A percentile compares a stretch with the other conserved stretches of the same genome.
Evolutionary conservation across 352 stramenopile genomes (phyloP).

Genomic region (Globisporangium parvum): DNA sequence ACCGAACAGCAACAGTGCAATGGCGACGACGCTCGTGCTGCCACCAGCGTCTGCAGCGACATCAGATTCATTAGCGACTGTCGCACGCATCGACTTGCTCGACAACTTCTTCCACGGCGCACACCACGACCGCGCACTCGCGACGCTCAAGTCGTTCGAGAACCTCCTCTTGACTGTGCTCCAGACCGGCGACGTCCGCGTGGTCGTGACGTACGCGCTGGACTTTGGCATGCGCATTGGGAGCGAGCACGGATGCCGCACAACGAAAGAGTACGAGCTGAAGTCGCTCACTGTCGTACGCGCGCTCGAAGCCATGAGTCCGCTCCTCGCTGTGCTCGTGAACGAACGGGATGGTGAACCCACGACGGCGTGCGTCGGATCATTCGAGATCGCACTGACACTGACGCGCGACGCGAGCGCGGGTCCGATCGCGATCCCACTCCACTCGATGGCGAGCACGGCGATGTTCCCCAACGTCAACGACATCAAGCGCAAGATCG

Average conservation of each 20-base stretch:
- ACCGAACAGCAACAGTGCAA: neutral
- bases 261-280: constrained; percentile 40
- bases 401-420: constrained; percentile 22
- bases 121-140: constrained; percentile 34
- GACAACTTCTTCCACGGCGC: constrained; percentile 58
- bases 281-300: constrained; percentile 33
- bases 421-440: constrained; percentile 19
- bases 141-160: constrained; percentile 45
- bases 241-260: constrained; percentile 43
- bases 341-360: constrained; percentile 20
- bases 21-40: neutral
- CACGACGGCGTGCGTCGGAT: constrained; percentile 20
- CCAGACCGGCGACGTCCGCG: constrained; percentile 40
- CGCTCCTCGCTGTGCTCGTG: constrained; percentile 36
- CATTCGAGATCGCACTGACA: constrained; percentile 53
- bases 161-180: constrained; percentile 47
- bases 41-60: neutral
- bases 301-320: constrained; percentile 44
- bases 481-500: constrained; percentile 55
- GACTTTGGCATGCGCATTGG: constrained; percentile 31
- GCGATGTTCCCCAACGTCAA: constrained; percentile 39
- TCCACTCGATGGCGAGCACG: constrained; percentile 54
- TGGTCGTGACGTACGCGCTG: constrained; percentile 29
- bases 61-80: neutral
- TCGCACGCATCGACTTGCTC: constrained; percentile 28